Percentiles rank a stretch among this genome's conserved stretches.
These are phyloP conservation scores for Argentina anserina DNA, from an alignment of 306 rosid genomes.

Conservation along the genomic window DNA sequence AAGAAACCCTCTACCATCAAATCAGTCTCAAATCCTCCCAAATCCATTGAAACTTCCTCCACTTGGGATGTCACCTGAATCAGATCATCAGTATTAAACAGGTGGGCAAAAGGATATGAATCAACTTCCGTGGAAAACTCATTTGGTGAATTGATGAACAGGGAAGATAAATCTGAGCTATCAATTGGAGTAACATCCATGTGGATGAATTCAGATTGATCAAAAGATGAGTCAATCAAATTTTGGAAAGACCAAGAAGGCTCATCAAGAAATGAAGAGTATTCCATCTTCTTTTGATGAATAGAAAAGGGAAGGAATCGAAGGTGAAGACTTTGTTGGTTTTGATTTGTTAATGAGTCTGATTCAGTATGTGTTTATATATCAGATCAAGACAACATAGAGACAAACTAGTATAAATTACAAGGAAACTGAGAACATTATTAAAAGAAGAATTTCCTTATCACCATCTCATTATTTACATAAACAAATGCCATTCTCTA, in stretches of 20 bases:
- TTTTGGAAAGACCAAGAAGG: constrained; percentile 32
- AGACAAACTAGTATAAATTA: constrained; percentile 1
- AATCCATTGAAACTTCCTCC: constrained; percentile 32
- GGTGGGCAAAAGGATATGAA: constrained; percentile 17
- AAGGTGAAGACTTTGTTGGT: constrained; percentile 11
- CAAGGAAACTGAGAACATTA: background rate
- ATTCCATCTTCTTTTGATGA: constrained; percentile 30
- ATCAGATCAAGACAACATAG: background rate
- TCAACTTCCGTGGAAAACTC: constrained; percentile 25
- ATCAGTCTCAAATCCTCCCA: constrained; percentile 29
- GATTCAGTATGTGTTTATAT: background rate
- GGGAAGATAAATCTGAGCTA: constrained; percentile 30
- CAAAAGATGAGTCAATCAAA: constrained; percentile 30
- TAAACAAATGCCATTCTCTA: constrained; percentile 27
- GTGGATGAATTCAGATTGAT: constrained; percentile 25
- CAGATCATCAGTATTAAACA: constrained; percentile 29
- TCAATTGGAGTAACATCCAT: constrained; percentile 30
- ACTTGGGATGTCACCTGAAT: constrained; percentile 32
- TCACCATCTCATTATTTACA: constrained; percentile 16
- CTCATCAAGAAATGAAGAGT: constrained; percentile 30
- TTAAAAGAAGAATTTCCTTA: background rate
- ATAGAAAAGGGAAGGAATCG: background rate
- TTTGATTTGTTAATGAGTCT: constrained; percentile 15
- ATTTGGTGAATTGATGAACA: constrained; percentile 17
- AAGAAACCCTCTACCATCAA: constrained; percentile 5